Conservation (phyloP, 2,329 filamentous ascomycete species). For the Aspergillus versicolor region DNA sequence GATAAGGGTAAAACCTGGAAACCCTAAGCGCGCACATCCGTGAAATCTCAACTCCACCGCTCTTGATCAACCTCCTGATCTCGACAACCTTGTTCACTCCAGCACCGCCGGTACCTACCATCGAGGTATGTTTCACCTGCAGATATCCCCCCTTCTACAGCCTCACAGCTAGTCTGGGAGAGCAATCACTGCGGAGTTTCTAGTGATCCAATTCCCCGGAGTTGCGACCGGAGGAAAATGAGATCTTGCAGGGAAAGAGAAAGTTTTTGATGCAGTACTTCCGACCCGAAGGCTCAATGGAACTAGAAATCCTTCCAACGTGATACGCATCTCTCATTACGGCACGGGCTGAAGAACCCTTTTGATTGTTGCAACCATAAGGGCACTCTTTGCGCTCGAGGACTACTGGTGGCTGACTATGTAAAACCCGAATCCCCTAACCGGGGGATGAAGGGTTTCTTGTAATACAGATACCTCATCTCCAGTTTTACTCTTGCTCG, state of each 20-base stretch:
- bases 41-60: constrained; percentile 19
- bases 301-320: constrained; percentile 19
- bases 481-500: constrained; percentile 30
- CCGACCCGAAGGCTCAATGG: constrained; percentile 7
- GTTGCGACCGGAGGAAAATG: constrained; percentile 14
- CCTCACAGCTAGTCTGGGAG: constrained; percentile 46
- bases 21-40: constrained; percentile 35
- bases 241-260: constrained; percentile 6
- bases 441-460: background rate
- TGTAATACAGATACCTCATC: constrained; percentile 37
- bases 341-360: constrained; percentile 69
- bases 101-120: constrained; percentile 27
- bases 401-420: constrained; percentile 64
- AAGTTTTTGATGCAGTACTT: constrained; percentile 1
- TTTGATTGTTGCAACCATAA: constrained; percentile 35
- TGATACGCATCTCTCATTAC: constrained; percentile 46
- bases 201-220: constrained; percentile 16
- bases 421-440: constrained; percentile 13
- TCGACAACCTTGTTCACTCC: constrained; percentile 26
- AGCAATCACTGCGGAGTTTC: constrained; percentile 38
- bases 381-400: constrained; percentile 69
- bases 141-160: constrained; percentile 26
- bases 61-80: constrained; percentile 10
- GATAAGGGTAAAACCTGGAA: constrained; percentile 29
- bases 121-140: constrained; percentile 43